Percentiles rank a stretch among this genome's conserved stretches.
Conservation (phyloP, 2,329 filamentous ascomycete species). For the Neonectria sp. region DNA sequence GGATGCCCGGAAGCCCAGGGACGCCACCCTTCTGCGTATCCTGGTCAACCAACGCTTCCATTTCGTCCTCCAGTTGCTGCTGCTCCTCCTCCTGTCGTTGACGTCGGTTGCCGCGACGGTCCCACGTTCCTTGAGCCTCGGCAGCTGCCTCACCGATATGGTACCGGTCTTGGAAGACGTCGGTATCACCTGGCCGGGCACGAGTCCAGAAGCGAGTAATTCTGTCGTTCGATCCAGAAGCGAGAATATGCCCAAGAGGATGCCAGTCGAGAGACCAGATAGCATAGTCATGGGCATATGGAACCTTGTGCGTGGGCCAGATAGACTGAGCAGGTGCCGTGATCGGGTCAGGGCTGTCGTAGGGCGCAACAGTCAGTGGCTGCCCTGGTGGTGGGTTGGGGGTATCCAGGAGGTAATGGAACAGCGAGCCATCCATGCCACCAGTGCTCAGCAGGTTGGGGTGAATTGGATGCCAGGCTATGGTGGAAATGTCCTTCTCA, state of each 20-base stretch:
- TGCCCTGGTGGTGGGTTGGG: slow-evolving; percentile 87
- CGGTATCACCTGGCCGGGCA: slow-evolving; percentile 87
- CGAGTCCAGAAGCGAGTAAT: slow-evolving; percentile 98
- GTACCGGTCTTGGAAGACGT: slow-evolving; percentile 90
- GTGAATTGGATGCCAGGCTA: slow-evolving; percentile 95
- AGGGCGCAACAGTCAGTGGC: slow-evolving; percentile 81
- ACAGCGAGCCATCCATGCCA: slow-evolving; percentile 89
- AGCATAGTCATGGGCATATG: slow-evolving; percentile 92
- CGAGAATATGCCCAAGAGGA: slow-evolving; percentile 93
- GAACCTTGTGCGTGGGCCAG: slow-evolving; percentile 88
- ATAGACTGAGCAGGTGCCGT: slow-evolving; percentile 91
- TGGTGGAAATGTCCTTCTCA: slow-evolving; percentile 94
- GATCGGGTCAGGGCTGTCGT: slow-evolving; percentile 85
- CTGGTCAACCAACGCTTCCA: slow-evolving; percentile 93
- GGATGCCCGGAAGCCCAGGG: slow-evolving; percentile 68
- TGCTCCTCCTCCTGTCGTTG: slow-evolving; percentile 94
- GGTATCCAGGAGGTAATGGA: slow-evolving; percentile 96
- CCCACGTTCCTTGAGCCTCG: slow-evolving; percentile 95
- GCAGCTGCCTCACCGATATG: slow-evolving; percentile 96
- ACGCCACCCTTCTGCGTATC: slow-evolving; percentile 69
- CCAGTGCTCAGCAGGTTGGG: slow-evolving; percentile 91
- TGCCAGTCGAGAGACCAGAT: slow-evolving; percentile 99
- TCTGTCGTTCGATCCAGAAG: slow-evolving; percentile 95
- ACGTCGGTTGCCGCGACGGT: slow-evolving; percentile 81
- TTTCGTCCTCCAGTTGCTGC: slow-evolving; percentile 93